Evolutionary conservation across 768 basidiomycete genomes (phyloP), one percentile per base, ranked within the genome.

Genomic region (Rhizopogon roseolus): DNA sequence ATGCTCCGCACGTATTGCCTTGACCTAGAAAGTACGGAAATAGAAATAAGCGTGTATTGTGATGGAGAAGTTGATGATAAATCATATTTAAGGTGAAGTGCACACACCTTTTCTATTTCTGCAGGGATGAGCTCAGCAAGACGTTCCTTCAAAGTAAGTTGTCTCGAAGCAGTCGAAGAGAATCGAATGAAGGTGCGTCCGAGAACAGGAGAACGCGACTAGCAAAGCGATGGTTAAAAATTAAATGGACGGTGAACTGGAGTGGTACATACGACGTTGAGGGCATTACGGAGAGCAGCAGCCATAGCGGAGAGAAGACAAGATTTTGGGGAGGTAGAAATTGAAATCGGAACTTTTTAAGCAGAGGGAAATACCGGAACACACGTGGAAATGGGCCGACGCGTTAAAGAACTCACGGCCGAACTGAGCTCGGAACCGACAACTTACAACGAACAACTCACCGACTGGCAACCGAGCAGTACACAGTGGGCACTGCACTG

Each of bases 51-150:
- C 19, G 10, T 40, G 39, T 10, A 17, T 40, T 5, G 13, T 17
- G 17, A 7, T 10, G 29, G 27, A 27, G 1, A 41, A 48, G 5
- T 61, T 46, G 62, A 60, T 46, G 27, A 5, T 25, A 46, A 29
- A 36, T 13, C 46, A 37, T 37, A 48, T 34, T 11, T 5, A 22
- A 19, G 11, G 37, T 0, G 17, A 9, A 49, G 19, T 19, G 42
- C 36, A 17, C n/a, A 34, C 42, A 56, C 75, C 66, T 63, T 77
- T 74, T 57, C 78, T 69, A 55, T 81, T 67, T 96, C 88, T 57
- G 79, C 77, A 54, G 96, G 96, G 64, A 98, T 98, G 71, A 98
- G 84, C 74, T 97, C 91, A 34, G 90, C 83, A 56, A 98, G 80
- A 50, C 93, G 82, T 73, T 98, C 93, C 77, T 95, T 96, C 68